These are phyloP conservation scores for Kickxella alabastrina DNA, from an alignment of 192 early-diverging fungal genomes.

Conservation along the genomic window DNA sequence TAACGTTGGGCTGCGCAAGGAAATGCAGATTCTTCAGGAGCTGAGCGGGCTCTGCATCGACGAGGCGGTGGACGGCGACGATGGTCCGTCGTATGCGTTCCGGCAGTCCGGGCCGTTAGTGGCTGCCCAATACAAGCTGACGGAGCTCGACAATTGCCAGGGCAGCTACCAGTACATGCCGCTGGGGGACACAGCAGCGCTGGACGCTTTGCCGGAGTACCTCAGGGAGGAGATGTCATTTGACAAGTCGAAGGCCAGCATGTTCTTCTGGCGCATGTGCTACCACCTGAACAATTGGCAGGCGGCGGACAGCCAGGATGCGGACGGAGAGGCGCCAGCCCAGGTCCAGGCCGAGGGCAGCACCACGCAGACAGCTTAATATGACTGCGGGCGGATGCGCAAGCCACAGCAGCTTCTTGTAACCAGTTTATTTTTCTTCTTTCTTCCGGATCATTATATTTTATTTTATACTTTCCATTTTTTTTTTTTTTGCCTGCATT, in stretches of 20 bases:
- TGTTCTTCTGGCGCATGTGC: constrained; percentile 53
- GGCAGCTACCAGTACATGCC: constrained; percentile 48
- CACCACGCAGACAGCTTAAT: no score
- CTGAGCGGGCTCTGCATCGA: constrained; percentile 36
- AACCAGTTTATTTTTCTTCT: background rate
- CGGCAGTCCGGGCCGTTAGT: constrained; percentile 24
- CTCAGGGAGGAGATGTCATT: constrained; percentile 45
- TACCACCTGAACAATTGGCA: constrained; percentile 24
- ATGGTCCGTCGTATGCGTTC: constrained; percentile 45
- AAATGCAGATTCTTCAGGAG: constrained; percentile 34
- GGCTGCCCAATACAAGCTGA: constrained; percentile 31
- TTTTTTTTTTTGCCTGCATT: constrained; percentile 1
- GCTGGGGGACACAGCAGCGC: constrained; percentile 8
- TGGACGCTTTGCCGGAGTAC: constrained; percentile 32
- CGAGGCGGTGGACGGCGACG: constrained; percentile 41
- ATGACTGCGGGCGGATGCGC: no score
- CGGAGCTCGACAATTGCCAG: constrained; percentile 39
- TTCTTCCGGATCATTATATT: background rate
- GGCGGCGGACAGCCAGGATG: background rate
- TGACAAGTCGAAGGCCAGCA: constrained; percentile 25
- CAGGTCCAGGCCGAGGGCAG: background rate
- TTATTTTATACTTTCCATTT: background rate
- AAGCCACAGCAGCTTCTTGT: no score
- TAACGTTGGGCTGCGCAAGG: constrained; percentile 47
- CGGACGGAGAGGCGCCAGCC: background rate